These are phyloP conservation scores for Aristolochia fimbriata DNA, from an alignment of 164 flowering plant genomes.

Conservation along the genomic window DNA sequence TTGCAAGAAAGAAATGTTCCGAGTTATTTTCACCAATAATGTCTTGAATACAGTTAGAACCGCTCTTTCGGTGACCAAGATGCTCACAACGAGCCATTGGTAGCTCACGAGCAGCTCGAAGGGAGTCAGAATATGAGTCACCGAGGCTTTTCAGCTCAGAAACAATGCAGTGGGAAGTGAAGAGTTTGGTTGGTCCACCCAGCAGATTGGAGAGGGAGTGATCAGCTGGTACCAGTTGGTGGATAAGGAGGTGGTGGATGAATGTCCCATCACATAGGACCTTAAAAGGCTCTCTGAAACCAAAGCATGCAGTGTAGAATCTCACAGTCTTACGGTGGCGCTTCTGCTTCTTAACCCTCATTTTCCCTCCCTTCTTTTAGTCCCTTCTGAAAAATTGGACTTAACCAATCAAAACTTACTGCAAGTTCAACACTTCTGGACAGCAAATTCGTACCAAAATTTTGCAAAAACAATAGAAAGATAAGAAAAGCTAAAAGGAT, in stretches of 20 bases:
- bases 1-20: conserved; percentile 83
- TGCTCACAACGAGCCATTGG: conserved; percentile 49
- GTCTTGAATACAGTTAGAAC: conserved; percentile 52
- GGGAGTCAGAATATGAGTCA: conserved; percentile 29
- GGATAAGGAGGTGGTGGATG: conserved; percentile 44
- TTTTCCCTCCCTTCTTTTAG: conserved; percentile 15
- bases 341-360: conserved; percentile 70
- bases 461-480: too few species aligned
- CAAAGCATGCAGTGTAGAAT: conserved; percentile 61
- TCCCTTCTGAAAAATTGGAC: too few species aligned
- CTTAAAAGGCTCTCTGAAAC: conserved; percentile 73
- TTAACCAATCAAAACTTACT: too few species aligned
- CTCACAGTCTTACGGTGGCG: conserved; percentile 51
- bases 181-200: conserved; percentile 50
- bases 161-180: conserved; percentile 66
- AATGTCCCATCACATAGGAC: conserved; percentile 85
- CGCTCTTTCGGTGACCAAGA: conserved; percentile 54
- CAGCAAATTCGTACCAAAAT: too few species aligned
- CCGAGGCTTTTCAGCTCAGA: conserved; percentile 67
- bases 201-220: conserved; percentile 38
- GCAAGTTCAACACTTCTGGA: too few species aligned
- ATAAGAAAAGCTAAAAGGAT: too few species aligned
- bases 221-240: conserved; percentile 10
- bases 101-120: conserved; percentile 42
- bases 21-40: conserved; percentile 63